Evolutionary conservation across 768 basidiomycete species (phyloP), one percentile per base, ranked within the genome.

Genomic region (Rhizopogon salebrosus): DNA sequence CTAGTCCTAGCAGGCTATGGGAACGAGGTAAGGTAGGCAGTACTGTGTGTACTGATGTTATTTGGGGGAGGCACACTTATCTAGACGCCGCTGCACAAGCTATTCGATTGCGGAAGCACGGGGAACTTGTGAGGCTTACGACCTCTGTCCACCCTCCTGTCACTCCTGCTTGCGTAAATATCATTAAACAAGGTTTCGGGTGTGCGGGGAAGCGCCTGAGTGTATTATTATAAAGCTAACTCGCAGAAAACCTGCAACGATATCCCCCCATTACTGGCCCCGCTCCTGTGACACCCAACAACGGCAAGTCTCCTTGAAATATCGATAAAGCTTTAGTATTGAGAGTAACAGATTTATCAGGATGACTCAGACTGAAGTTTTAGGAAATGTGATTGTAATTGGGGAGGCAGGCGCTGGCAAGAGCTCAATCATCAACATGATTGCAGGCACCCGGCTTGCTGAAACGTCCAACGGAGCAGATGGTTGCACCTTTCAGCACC

Each of bases 321-420:
- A 3, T 27, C 6, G 6, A 6, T 27, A 8, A 3, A 27, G 27
- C 27, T 27, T 27, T 5, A 27, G 8, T 27, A 27, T 27, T 27
- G 3, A 27, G 5, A 27, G 27, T 8, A 2, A 27, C 27, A 22
- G 22, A 40, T 40, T n/a, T 22, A 11, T 11, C 11, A 40, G 22
- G n/a, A n/a, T 22, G n/a, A 7, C 5, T 27, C 6, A 27, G n/a
- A 7, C 5, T 27, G 27, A 27, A 27, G 3, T 27, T 27, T 1
- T 1, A 27, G 8, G 5, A 27, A 53, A 71, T 41, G 43, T 71
- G 22, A 55, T 72, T 16, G 16, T 72, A 8, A 70, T 72, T 45
- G 71, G 70, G 1, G 67, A 69, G 48, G 60, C 65, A 0, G 70
- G 71, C 23, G 20, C 35, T n/a, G 54, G 54, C 11, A 54, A 54